phyloP scores from a whole-genome alignment of 306 rosid genomes.

The Quercus variabilis region DNA sequence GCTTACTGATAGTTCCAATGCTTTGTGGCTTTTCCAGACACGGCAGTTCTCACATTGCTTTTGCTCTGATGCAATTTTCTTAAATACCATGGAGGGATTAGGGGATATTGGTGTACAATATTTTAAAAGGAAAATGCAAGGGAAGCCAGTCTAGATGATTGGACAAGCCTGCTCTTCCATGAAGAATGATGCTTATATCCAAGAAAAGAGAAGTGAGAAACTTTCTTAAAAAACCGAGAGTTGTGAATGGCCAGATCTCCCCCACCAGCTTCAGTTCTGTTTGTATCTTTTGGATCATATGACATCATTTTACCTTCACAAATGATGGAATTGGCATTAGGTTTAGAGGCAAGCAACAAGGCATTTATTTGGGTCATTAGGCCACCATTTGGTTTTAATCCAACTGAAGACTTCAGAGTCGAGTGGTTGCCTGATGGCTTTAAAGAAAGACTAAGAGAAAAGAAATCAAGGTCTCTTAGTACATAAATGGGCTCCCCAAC shows the following conservation, averaged over 20 bases:
- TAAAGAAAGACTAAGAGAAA: background rate
- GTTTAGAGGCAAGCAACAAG: background rate
- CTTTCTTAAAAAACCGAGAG: background rate
- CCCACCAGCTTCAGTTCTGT: background rate
- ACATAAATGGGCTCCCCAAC: no score
- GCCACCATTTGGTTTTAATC: conserved; percentile 2
- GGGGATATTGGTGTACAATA: background rate
- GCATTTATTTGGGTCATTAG: background rate
- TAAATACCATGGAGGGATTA: no score
- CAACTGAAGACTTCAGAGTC: background rate
- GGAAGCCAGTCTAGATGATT: background rate
- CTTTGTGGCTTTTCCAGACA: no score
- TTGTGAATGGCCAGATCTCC: background rate
- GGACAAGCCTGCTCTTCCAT: background rate
- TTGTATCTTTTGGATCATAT: conserved; percentile 11
- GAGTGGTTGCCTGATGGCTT: conserved; percentile 13
- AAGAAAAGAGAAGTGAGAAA: background rate
- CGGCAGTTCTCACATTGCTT: no score
- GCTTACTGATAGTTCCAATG: no score
- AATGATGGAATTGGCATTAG: background rate
- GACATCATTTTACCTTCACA: background rate
- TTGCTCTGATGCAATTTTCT: no score
- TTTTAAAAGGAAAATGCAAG: background rate
- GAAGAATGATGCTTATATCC: background rate
- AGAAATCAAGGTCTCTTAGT: no score